Evolutionary conservation across 2,329 filamentous ascomycete species (phyloP).

Genomic region (Plenodomus tracheiphilus): DNA sequence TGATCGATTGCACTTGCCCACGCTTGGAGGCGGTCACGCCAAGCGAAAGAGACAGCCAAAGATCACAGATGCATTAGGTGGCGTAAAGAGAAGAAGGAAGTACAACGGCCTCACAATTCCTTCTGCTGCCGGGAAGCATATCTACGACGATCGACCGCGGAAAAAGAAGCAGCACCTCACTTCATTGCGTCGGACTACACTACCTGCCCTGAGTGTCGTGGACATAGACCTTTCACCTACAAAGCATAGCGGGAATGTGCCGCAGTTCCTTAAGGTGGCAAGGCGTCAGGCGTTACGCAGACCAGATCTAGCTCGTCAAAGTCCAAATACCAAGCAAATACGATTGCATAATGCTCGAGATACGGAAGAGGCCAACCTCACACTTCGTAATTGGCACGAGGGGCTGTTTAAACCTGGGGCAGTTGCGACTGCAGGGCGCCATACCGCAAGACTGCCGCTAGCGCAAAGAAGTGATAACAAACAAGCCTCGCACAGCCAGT

Average conservation of each 20-base stretch:
- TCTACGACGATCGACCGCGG: not conserved
- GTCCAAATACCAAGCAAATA: conserved; percentile 56
- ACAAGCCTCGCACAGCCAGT: conserved; percentile 12
- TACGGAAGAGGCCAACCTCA: conserved; percentile 57
- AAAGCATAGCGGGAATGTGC: conserved; percentile 39
- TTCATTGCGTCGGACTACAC: conserved; percentile 9
- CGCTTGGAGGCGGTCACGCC: conserved; percentile 19
- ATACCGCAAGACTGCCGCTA: conserved; percentile 17
- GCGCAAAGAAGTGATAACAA: conserved; percentile 5
- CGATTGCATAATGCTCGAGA: conserved; percentile 56
- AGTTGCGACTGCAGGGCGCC: conserved; percentile 3
- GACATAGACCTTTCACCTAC: conserved; percentile 50
- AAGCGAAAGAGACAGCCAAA: conserved; percentile 44
- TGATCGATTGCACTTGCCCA: conserved; percentile 47
- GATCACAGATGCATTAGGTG: conserved; percentile 41
- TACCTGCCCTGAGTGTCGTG: conserved; percentile 53
- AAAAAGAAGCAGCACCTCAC: not conserved
- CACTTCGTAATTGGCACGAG: conserved; percentile 56
- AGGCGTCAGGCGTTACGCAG: conserved; percentile 55
- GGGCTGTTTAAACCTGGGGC: conserved; percentile 42
- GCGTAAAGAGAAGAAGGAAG: conserved; percentile 19
- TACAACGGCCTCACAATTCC: conserved; percentile 1
- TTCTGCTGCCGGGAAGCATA: conserved; percentile 1
- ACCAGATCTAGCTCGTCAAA: conserved; percentile 55
- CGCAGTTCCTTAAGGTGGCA: conserved; percentile 61